Evolutionary conservation across 441 rosid species (phyloP).

Genomic region (Pelargonium cotyledonis): DNA sequence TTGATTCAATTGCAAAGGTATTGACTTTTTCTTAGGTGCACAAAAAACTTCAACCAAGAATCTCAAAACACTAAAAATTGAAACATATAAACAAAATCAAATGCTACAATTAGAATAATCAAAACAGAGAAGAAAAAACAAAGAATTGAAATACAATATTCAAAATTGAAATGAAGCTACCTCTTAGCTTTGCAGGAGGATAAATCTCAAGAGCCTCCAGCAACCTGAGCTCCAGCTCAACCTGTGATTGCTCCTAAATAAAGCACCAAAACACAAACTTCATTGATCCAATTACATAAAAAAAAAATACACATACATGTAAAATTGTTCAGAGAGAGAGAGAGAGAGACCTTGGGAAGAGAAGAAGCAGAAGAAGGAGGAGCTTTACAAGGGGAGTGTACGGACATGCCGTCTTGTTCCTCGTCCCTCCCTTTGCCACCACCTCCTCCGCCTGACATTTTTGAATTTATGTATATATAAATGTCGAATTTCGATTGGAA

Average conservation of each 20-base stretch:
- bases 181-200: slow-evolving; percentile 70
- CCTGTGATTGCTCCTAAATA: slow-evolving; percentile 76
- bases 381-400: slow-evolving; percentile 89
- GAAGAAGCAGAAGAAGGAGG: slow-evolving; percentile 92
- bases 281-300: background rate
- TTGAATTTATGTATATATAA: background rate
- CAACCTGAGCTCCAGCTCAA: slow-evolving; percentile 85
- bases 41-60: background rate
- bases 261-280: background rate
- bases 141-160: background rate
- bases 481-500: background rate
- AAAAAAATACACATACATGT: background rate
- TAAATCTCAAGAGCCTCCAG: slow-evolving; percentile 87
- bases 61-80: background rate
- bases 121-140: background rate
- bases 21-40: background rate
- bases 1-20: too few species aligned
- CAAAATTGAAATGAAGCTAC: background rate
- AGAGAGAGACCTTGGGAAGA: slow-evolving; percentile 54
- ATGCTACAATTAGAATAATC: too few species aligned
- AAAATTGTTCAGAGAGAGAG: background rate
- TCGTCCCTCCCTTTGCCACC: slow-evolving; percentile 42
- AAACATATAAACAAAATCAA: too few species aligned
- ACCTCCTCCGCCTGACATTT: background rate
- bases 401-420: slow-evolving; percentile 88